phyloP scores from a whole-genome alignment of 371 early-diverging fungal species.

The Circinella umbellata region DNA sequence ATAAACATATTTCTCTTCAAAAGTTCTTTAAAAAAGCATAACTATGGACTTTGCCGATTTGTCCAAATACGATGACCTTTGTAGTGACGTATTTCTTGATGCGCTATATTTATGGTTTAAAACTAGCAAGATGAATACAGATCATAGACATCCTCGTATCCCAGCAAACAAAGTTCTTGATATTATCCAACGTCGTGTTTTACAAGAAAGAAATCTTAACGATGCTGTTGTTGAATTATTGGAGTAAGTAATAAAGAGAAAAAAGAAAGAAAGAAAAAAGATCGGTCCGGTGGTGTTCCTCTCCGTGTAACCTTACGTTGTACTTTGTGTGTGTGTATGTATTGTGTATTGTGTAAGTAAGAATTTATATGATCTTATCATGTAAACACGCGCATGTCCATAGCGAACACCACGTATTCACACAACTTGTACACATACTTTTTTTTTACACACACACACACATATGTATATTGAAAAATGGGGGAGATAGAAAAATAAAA shows the following conservation, averaged over 20 bases:
- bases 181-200: constrained; percentile 56
- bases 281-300: constrained; percentile 5
- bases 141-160: constrained; percentile 44
- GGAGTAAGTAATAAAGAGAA: constrained; percentile 18
- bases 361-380: constrained; percentile 1
- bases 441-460: background rate
- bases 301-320: background rate
- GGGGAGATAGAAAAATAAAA: background rate
- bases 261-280: background rate
- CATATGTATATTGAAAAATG: background rate
- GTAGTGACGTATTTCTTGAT: constrained; percentile 73
- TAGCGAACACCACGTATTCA: too few relatives aligned
- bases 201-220: constrained; percentile 44
- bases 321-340: constrained; percentile 1
- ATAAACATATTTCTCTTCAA: background rate
- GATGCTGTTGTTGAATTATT: constrained; percentile 40
- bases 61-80: constrained; percentile 73
- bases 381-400: too few relatives aligned
- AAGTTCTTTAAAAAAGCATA: background rate
- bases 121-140: constrained; percentile 64
- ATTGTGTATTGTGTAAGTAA: background rate
- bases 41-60: constrained; percentile 54
- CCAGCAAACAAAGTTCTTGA: constrained; percentile 44
- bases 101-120: constrained; percentile 68
- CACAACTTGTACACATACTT: too few relatives aligned